Evolutionary conservation across 2,329 filamentous ascomycete genomes (phyloP), one percentile per base, ranked within the genome.

Genomic region (Drechslera avenae): DNA sequence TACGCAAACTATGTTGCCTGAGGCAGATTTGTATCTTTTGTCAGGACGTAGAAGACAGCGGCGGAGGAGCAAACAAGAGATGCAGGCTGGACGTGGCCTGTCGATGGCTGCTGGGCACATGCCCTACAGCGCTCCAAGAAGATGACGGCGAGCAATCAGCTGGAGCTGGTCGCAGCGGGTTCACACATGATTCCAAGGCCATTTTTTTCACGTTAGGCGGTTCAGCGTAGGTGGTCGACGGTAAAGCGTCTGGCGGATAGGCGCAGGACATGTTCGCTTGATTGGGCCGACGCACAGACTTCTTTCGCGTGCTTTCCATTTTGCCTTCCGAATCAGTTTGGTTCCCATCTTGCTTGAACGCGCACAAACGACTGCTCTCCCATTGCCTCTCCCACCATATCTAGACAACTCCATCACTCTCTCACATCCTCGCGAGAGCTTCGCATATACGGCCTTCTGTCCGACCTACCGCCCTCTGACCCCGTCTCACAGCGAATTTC

Each of bases 361-460:
- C 46, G 46, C 50, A 56, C 50, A 50, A 49, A 39, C 17, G 33
- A 41, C 50, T 19, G 44, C 50, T 43, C 46, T 37, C 40, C 34
- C 40, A 43, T 43, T 47, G 28, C 21, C 46, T 44, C 39, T 43
- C n/a, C n/a, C 3, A 28, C 26, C 26, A 10, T 33, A 33, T 35
- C 21, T 19, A 34, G 40, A 42, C 17, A 28, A 46, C 36, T 51
- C 40, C 54, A 59, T 59, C 56, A 41, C 39, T 50, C 50, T 44
- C 52, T 50, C 50, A n/a, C n/a, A 37, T 56, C 48, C 46, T 36
- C 40, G 41, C 19, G 14, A 41, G 54, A 53, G 37, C 52, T 52
- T 40, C 46, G n/a, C 46, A 61, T 57, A 50, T 60, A 46, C 36
- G 23, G 33, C 40, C 49, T 56, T 53, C 54, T 63, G 56, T 56